phyloP scores from a whole-genome alignment of 805 yeast species.

The Candida gorgasii region DNA sequence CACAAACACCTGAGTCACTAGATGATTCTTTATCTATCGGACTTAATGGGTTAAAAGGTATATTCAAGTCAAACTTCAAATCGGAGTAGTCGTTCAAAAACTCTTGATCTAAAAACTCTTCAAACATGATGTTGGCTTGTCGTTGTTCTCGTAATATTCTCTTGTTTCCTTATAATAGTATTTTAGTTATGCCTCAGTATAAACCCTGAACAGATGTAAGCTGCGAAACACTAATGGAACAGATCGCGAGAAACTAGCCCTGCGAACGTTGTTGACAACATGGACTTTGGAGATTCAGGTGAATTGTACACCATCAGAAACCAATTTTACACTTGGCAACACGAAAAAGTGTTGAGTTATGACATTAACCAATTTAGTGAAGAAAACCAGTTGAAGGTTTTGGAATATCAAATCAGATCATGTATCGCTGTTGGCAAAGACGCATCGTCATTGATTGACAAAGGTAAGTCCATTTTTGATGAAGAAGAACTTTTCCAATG shows the following conservation, averaged over 20 bases:
- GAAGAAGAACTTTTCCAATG: constrained; percentile 35
- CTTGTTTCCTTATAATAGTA: no score
- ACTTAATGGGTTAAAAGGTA: background rate
- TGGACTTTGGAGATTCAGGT: constrained; percentile 46
- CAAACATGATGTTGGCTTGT: background rate
- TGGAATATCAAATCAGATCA: constrained; percentile 43
- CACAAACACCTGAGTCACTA: background rate
- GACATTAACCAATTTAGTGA: constrained; percentile 37
- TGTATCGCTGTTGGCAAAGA: constrained; percentile 37
- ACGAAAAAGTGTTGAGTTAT: constrained; percentile 43
- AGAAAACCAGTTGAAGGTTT: constrained; percentile 38
- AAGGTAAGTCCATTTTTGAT: constrained; percentile 34
- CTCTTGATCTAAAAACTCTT: constrained; percentile 1
- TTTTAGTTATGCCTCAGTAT: background rate
- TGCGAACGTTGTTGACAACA: constrained; percentile 14
- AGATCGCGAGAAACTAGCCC: constrained; percentile 1
- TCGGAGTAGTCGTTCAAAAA: background rate
- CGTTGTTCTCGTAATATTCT: no score
- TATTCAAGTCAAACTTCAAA: background rate
- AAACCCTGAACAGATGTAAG: no score
- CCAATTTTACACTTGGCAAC: constrained; percentile 63
- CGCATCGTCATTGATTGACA: constrained; percentile 40
- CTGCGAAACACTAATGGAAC: no score
- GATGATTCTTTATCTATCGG: constrained; percentile 2
- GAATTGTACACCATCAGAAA: constrained; percentile 58